Conservation (phyloP, 2,329 filamentous ascomycete genomes). For the Aphanoascus verrucosus region DNA sequence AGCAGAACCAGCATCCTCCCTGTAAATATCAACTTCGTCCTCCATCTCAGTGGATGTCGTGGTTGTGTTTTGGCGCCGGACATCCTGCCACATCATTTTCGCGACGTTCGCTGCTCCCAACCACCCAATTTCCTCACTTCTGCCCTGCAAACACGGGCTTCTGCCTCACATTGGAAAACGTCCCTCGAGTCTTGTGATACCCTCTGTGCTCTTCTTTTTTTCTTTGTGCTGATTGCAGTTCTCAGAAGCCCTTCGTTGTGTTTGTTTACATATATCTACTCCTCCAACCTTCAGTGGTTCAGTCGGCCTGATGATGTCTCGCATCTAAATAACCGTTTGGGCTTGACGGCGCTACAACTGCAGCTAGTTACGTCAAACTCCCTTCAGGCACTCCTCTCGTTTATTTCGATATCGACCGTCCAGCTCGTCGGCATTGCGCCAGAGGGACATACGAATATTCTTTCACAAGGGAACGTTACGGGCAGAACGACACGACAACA, state of each 20-base stretch:
- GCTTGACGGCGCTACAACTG: not conserved
- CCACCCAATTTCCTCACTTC: slow-evolving; percentile 7
- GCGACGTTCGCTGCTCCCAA: not conserved
- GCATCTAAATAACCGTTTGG: not conserved
- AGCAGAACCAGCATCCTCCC: not conserved
- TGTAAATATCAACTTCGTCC: not conserved
- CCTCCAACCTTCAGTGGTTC: not conserved
- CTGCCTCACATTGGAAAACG: not conserved
- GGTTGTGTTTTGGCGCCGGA: not conserved
- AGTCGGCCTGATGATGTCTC: not conserved
- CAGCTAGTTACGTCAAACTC: not conserved
- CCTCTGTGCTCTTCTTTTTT: not conserved
- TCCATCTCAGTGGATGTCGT: not conserved
- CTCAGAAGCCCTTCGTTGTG: not conserved
- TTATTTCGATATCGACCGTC: slow-evolving; percentile 4
- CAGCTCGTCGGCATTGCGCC: not conserved
- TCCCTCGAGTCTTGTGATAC: slow-evolving; percentile 5
- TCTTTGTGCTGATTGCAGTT: not conserved
- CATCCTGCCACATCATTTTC: slow-evolving; percentile 12
- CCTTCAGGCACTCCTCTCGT: not conserved
- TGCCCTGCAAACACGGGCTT: not conserved
- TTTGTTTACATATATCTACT: not conserved
- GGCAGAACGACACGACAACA: not conserved
- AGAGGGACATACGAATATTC: not conserved
- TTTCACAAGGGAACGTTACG: not conserved